A percentile compares a stretch with the other conserved stretches of the same genome.
These are phyloP conservation scores for Ramaria sp. DNA, from an alignment of 768 basidiomycete genomes.

Conservation along the genomic window DNA sequence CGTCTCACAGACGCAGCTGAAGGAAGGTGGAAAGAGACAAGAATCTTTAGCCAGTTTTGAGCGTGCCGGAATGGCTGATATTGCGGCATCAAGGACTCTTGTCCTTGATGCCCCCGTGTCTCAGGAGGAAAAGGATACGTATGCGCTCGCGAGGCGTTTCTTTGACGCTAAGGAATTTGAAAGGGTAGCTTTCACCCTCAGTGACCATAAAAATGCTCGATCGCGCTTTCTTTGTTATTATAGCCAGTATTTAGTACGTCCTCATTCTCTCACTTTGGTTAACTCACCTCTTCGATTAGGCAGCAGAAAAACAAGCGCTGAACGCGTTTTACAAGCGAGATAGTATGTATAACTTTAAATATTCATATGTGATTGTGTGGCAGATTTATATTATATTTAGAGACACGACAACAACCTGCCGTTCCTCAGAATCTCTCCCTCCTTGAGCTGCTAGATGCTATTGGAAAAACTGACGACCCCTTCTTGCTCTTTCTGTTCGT, in stretches of 20 bases:
- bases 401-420: conserved; percentile 58
- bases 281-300: conserved; percentile 30
- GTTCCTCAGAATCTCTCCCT: conserved; percentile 52
- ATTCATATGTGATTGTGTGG: not conserved
- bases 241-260: conserved; percentile 73
- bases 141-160: conserved; percentile 60
- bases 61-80: conserved; percentile 28
- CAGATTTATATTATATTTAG: conserved; percentile 24
- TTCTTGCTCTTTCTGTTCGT: conserved; percentile 78
- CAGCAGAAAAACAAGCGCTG: conserved; percentile 71
- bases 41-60: conserved; percentile 28
- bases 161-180: conserved; percentile 71
- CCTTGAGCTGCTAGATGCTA: conserved; percentile 44
- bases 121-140: conserved; percentile 57
- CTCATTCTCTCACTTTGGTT: conserved; percentile 5
- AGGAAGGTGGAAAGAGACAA: conserved; percentile 16
- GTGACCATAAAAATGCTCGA: conserved; percentile 55
- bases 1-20: not conserved
- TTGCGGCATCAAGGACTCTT: not conserved
- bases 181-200: conserved; percentile 56
- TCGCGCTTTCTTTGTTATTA: conserved; percentile 72
- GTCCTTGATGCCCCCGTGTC: conserved; percentile 9
- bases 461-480: conserved; percentile 55
- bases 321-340: conserved; percentile 79
- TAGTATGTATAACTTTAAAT: conserved; percentile 32